Conservation (phyloP, 2,329 filamentous ascomycete species). For the Penicillium sp. region DNA sequence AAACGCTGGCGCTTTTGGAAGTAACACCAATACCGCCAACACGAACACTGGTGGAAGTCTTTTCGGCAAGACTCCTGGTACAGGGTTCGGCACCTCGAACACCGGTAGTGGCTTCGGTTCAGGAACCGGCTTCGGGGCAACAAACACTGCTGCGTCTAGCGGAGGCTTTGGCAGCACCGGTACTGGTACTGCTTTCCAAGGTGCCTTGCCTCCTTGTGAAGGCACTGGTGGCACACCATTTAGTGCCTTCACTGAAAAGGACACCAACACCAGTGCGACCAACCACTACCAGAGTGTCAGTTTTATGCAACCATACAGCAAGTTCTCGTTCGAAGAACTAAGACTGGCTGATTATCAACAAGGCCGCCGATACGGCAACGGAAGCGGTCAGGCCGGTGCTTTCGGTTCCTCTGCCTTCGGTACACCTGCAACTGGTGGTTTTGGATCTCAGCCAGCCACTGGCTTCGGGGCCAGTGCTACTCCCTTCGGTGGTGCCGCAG, state of each 20-base stretch:
- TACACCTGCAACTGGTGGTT: conserved; percentile 37
- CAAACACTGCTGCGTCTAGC: neutral
- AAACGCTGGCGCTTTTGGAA: conserved; percentile 37
- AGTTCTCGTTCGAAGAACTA: conserved; percentile 84
- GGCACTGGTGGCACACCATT: conserved; percentile 50
- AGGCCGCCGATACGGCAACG: conserved; percentile 80
- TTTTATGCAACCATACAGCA: conserved; percentile 60
- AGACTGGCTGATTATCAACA: conserved; percentile 84
- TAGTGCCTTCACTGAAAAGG: conserved; percentile 47
- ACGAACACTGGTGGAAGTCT: conserved; percentile 36
- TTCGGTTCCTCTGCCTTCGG: conserved; percentile 71
- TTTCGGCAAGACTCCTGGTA: conserved; percentile 36
- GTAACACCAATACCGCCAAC: conserved; percentile 14
- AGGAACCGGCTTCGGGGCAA: conserved; percentile 26
- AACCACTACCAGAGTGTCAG: conserved; percentile 52
- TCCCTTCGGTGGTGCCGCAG: conserved; percentile 35
- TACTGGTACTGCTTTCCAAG: conserved; percentile 43
- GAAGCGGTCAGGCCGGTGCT: conserved; percentile 74
- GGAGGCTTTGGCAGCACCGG: conserved; percentile 30
- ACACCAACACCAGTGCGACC: conserved; percentile 37
- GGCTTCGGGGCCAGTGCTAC: conserved; percentile 48
- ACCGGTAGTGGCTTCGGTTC: conserved; percentile 22
- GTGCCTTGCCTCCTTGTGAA: conserved; percentile 41
- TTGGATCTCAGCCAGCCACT: conserved; percentile 43
- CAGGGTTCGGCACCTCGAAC: conserved; percentile 19